Percentiles rank a stretch among this genome's conserved stretches.
Conservation (phyloP, 345 rosid species). For the Boechera retrofracta region DNA sequence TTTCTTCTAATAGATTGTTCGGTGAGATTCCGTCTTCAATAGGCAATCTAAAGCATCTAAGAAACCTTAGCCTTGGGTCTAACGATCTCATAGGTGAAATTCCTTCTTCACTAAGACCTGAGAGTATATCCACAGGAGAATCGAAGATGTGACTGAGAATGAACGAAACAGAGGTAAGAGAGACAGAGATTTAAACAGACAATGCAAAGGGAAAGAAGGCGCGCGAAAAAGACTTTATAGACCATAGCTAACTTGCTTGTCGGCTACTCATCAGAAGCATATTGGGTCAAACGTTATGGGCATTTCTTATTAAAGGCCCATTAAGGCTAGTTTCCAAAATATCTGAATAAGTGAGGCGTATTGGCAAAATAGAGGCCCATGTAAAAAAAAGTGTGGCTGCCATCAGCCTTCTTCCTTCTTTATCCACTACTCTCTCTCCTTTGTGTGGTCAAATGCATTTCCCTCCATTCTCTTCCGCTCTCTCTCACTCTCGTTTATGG, state of each 20-base stretch:
- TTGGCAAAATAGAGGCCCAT: slow-evolving; percentile 31
- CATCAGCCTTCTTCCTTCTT: slow-evolving; percentile 10
- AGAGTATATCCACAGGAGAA: neutral
- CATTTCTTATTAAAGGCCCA: neutral
- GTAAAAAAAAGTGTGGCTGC: slow-evolving; percentile 41
- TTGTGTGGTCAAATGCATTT: slow-evolving; percentile 44
- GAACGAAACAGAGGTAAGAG: neutral
- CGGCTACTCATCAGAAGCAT: neutral
- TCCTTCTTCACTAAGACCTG: neutral
- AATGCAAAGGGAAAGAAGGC: neutral
- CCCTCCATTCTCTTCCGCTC: slow-evolving; percentile 15
- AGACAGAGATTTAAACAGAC: neutral
- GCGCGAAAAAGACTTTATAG: slow-evolving; percentile 18
- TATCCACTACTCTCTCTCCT: slow-evolving; percentile 31
- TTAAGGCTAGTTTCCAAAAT: neutral
- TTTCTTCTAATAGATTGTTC: neutral
- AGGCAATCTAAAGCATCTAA: neutral
- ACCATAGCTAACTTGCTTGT: slow-evolving; percentile 17
- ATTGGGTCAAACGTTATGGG: slow-evolving; percentile 6
- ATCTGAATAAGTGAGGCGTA: slow-evolving; percentile 8
- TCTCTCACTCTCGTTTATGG: slow-evolving; percentile 43
- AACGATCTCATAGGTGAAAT: neutral
- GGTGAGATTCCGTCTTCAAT: neutral
- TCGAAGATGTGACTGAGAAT: neutral
- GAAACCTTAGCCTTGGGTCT: neutral